Base-by-base conservation (phyloP, 331 rosid genomes). In the Rhamnella rubrinervis region DNA sequence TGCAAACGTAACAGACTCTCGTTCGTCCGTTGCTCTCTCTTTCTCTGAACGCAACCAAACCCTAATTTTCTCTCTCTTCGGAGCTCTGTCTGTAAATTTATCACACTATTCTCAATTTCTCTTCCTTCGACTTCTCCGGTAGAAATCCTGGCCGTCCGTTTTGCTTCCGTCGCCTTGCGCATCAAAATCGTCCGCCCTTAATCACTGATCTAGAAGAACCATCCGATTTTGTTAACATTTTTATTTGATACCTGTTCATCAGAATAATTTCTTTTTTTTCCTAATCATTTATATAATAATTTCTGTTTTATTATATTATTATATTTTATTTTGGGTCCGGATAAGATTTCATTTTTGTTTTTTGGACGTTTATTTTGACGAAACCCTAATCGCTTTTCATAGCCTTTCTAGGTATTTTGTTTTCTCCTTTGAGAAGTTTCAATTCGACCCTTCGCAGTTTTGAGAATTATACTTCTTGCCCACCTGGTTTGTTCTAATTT, bases 381-480 rank as follows among this genome's bases (percentile, higher is more conserved):
- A 63, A 63, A 63, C 39, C 41, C 70, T 65, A 65, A 50, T 65
- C 41, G 70, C 49, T 28, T 65, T 47, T 9, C 21, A 5, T 9
- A 26, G 57, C 40, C 23, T 25, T 16, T 52, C 16, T 11, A 7
- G 46, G 46, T 31, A 31, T 49, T 49, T 49, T 9, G 52, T 11
- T 49, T 49, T 9, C 18, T 49, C 55, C 55, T 49, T 49, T 3
- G 46, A 10, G 46, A 40, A 10, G 8, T 40, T 52, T 52, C 10
- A 52, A 15, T 52, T 52, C 57, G 9, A 52, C 20, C 55, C 55
- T 19, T 52, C 1, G 57, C 18, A 52, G 46, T 40, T 52, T 18
- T 52, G 21, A 56, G 50, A 61, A 49, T 51, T 60, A 44, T 61
- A 7, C 21, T 19, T 52, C 6, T 17, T 16, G 20, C 20, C 57